Conservation (phyloP, 768 basidiomycete genomes). For the Butyriboletus loyo region DNA sequence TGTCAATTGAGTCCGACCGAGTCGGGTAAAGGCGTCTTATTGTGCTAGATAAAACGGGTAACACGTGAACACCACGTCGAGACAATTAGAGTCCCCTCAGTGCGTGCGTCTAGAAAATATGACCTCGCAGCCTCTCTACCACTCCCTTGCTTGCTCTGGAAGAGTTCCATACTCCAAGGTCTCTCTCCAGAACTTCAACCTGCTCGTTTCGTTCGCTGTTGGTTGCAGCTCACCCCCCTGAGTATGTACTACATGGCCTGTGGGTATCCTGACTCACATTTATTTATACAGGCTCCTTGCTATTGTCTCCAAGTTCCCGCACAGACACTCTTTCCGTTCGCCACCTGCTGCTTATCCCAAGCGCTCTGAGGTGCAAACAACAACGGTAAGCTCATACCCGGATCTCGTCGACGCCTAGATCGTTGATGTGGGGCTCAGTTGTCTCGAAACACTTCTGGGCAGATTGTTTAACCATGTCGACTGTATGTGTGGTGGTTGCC, state of each 20-base stretch:
- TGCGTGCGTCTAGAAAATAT: slow-evolving; percentile 13
- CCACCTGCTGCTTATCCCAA: not conserved
- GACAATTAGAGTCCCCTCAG: slow-evolving; percentile 22
- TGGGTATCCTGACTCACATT: not conserved
- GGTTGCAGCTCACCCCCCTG: not conserved
- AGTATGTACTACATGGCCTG: not conserved
- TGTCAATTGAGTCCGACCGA: not conserved
- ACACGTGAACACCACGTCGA: slow-evolving; percentile 7
- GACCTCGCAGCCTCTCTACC: not conserved
- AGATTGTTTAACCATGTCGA: not conserved
- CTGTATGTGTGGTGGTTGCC: slow-evolving; percentile 11
- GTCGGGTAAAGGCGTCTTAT: slow-evolving; percentile 21
- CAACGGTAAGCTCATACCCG: slow-evolving; percentile 1
- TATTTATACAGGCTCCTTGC: not conserved
- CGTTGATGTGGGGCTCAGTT: slow-evolving; percentile 3
- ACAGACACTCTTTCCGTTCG: not conserved
- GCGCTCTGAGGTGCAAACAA: not conserved
- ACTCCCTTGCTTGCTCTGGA: not conserved
- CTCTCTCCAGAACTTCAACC: not conserved
- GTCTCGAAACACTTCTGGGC: not conserved
- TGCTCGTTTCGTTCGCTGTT: not conserved
- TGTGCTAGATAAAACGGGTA: slow-evolving; percentile 25
- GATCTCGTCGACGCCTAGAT: not conserved
- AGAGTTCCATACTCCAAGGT: too few species aligned
- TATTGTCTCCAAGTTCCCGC: not conserved